Evolutionary conservation across 225 moss, liverwort and hornwort genomes (phyloP).

Genomic region (Polytrichum formosum): DNA sequence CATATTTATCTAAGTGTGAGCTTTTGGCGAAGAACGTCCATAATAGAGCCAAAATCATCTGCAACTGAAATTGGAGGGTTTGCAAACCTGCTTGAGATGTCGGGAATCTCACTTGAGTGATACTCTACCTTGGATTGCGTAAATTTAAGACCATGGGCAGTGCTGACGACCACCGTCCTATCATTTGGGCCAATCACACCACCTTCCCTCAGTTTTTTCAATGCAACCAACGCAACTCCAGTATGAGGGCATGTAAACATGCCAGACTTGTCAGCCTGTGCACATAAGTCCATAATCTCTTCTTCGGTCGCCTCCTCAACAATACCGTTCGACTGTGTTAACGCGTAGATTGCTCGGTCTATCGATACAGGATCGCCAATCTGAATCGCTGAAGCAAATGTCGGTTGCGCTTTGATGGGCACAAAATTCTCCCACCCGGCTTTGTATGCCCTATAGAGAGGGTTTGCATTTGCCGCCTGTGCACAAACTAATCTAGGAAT

Average conservation of each 20-base stretch:
- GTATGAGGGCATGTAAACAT: slow-evolving; percentile 68
- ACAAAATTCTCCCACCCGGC: slow-evolving; percentile 53
- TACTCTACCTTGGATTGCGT: slow-evolving; percentile 62
- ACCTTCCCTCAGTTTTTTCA: slow-evolving; percentile 45
- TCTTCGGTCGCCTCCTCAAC: slow-evolving; percentile 62
- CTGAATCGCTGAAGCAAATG: slow-evolving; percentile 59
- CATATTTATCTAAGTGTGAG: slow-evolving; percentile 34
- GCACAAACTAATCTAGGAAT: slow-evolving; percentile 58
- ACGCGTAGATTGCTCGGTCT: slow-evolving; percentile 44
- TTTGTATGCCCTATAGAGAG: slow-evolving; percentile 51
- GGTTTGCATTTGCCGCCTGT: slow-evolving; percentile 51
- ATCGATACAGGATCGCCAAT: slow-evolving; percentile 61
- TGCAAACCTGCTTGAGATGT: slow-evolving; percentile 28
- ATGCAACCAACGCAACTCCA: slow-evolving; percentile 49
- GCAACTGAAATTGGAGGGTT: slow-evolving; percentile 53
- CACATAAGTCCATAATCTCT: slow-evolving; percentile 58
- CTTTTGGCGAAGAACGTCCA: slow-evolving; percentile 59
- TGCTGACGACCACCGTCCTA: slow-evolving; percentile 54
- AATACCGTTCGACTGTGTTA: slow-evolving; percentile 40
- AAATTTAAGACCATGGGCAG: slow-evolving; percentile 58
- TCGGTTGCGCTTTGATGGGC: slow-evolving; percentile 43
- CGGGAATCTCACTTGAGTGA: slow-evolving; percentile 49
- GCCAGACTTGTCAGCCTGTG: slow-evolving; percentile 53
- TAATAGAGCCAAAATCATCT: slow-evolving; percentile 53
- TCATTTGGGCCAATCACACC: slow-evolving; percentile 40